phyloP scores from a whole-genome alignment of 768 basidiomycete genomes.

The Suillus variegatus region DNA sequence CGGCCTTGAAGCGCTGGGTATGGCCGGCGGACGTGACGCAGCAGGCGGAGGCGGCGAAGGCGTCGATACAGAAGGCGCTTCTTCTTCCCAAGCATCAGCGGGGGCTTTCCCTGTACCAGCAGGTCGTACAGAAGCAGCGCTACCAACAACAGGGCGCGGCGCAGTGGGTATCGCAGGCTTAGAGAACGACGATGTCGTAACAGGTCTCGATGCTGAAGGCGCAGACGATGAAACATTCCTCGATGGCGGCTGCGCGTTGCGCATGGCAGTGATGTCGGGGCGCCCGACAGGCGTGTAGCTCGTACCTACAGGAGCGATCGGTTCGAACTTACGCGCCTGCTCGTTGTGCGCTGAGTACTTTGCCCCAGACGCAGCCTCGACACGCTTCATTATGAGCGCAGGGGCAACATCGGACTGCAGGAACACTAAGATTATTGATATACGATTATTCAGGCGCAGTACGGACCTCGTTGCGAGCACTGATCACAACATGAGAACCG shows the following conservation, averaged over 20 bases:
- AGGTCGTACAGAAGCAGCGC: conserved; percentile 43
- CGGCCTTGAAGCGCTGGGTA: conserved; percentile 45
- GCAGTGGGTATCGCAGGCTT: conserved; percentile 41
- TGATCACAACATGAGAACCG: conserved; percentile 84
- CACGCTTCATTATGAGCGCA: conserved; percentile 76
- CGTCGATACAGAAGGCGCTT: conserved; percentile 37
- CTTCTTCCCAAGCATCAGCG: conserved; percentile 63
- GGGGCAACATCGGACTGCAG: conserved; percentile 78
- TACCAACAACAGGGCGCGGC: conserved; percentile 50
- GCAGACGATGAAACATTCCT: conserved; percentile 27
- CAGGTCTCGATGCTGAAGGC: conserved; percentile 10
- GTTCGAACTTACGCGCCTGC: conserved; percentile 67
- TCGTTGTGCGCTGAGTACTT: conserved; percentile 88
- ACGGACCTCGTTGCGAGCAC: conserved; percentile 80
- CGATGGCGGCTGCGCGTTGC: conserved; percentile 43
- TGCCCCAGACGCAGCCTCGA: conserved; percentile 89
- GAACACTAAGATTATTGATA: background rate
- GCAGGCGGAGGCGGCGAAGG: conserved; percentile 46
- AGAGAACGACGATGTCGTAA: background rate
- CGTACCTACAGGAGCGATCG: conserved; percentile 81
- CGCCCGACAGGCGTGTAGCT: conserved; percentile 75
- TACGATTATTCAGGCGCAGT: background rate
- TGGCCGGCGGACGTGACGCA: conserved; percentile 47
- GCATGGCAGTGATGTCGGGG: conserved; percentile 65
- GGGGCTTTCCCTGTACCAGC: conserved; percentile 43